Conservation (phyloP, 2,329 filamentous ascomycete genomes). For the Fusarium citri region DNA sequence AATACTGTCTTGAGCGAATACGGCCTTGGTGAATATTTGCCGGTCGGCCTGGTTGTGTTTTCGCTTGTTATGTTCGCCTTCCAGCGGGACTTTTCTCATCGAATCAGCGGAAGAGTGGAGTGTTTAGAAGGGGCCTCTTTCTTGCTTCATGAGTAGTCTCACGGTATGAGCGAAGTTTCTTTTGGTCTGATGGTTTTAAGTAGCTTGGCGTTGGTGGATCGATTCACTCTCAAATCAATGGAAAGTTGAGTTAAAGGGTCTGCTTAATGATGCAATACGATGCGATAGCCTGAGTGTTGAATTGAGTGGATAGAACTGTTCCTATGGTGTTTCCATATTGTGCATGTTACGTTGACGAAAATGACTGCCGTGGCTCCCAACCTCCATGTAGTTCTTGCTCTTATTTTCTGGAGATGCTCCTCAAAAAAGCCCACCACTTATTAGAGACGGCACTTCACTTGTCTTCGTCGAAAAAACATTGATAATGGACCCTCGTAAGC, state of each 20-base stretch:
- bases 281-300: constrained; percentile 38
- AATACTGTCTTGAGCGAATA: constrained; percentile 18
- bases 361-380: background rate
- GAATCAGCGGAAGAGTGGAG: constrained; percentile 13
- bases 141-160: constrained; percentile 31
- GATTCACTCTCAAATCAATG: constrained; percentile 33
- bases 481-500: background rate
- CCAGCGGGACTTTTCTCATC: constrained; percentile 8
- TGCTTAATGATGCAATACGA: constrained; percentile 31
- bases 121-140: constrained; percentile 2
- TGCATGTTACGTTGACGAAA: background rate
- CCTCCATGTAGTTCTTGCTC: background rate
- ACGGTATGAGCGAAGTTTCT: constrained; percentile 20
- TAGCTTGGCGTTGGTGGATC: constrained; percentile 47
- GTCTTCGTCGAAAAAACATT: background rate
- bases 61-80: constrained; percentile 12
- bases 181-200: constrained; percentile 38
- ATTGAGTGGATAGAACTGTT: constrained; percentile 24
- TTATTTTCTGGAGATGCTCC: background rate
- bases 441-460: background rate
- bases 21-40: constrained; percentile 5
- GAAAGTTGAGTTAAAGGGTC: constrained; percentile 18
- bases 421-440: background rate
- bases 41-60: constrained; percentile 24
- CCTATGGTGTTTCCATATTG: background rate